phyloP scores from a whole-genome alignment of 1,284 basidiomycete species.

The Ustilago esculenta region DNA sequence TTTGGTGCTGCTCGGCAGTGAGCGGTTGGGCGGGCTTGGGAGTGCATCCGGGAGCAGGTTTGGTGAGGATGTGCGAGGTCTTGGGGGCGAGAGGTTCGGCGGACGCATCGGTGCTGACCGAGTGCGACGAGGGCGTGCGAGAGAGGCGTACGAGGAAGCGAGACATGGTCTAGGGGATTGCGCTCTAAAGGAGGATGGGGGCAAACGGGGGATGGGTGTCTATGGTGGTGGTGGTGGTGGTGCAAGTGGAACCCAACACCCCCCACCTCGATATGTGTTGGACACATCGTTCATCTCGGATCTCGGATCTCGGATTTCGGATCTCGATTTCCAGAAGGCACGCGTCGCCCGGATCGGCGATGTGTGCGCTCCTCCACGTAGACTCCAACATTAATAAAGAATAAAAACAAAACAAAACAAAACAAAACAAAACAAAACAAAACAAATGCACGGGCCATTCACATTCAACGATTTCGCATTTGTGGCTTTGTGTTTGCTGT shows the following conservation, averaged over 20 bases:
- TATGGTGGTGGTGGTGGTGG: not conserved
- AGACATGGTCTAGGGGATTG: constrained; percentile 32
- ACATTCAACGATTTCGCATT: too few relatives aligned
- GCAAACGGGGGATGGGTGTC: not conserved
- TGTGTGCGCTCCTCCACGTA: constrained; percentile 11
- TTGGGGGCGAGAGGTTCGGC: constrained; percentile 31
- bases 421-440: not conserved
- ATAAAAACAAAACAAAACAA: too few relatives aligned
- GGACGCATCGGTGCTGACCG: constrained; percentile 16
- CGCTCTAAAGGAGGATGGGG: not conserved
- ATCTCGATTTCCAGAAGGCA: too few relatives aligned
- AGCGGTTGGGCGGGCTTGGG: constrained; percentile 20
- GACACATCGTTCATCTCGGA: too few relatives aligned
- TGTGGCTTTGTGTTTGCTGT: too few relatives aligned
- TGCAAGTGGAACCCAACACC: not conserved
- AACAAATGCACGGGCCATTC: constrained; percentile 23
- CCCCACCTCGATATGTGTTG: constrained; percentile 6
- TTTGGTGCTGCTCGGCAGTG: constrained; percentile 24
- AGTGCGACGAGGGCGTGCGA: constrained; percentile 33
- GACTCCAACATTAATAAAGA: too few relatives aligned
- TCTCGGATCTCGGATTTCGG: too few relatives aligned
- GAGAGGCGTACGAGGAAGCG: constrained; percentile 37
- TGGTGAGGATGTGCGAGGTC: constrained; percentile 32
- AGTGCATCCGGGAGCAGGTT: constrained; percentile 24
- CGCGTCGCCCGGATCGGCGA: too few relatives aligned